Percentiles rank a stretch among this genome's conserved stretches.
Evolutionary conservation across 164 flowering plant species (phyloP).

Genomic region (Warburgia ugandensis): DNA sequence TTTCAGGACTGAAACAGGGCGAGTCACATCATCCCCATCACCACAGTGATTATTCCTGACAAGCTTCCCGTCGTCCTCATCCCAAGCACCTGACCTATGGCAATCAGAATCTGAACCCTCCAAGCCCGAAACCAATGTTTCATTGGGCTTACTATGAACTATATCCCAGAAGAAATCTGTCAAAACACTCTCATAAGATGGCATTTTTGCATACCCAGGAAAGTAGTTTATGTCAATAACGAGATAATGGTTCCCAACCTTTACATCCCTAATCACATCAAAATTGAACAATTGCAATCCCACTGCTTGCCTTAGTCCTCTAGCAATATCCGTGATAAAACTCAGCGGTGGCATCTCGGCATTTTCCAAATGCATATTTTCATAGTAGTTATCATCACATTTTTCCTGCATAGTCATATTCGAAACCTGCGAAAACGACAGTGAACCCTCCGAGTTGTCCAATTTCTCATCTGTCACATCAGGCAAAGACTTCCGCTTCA

Average conservation of each 20-base stretch:
- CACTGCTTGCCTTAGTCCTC: slow-evolving; percentile 42
- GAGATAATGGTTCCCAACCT: slow-evolving; percentile 50
- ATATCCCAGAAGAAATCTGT: slow-evolving; percentile 62
- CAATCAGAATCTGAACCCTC: background rate
- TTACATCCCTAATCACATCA: slow-evolving; percentile 71
- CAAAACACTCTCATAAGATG: slow-evolving; percentile 58
- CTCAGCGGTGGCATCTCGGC: slow-evolving; percentile 55
- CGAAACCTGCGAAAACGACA: slow-evolving; percentile 74
- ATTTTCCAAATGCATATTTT: slow-evolving; percentile 44
- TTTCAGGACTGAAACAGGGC: too few relatives aligned
- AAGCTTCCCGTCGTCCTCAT: slow-evolving; percentile 22
- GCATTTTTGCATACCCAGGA: slow-evolving; percentile 89
- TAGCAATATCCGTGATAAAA: slow-evolving; percentile 49
- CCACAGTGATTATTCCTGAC: slow-evolving; percentile 19
- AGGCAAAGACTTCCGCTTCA: slow-evolving; percentile 70
- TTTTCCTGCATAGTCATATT: slow-evolving; percentile 37
- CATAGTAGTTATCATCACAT: slow-evolving; percentile 26
- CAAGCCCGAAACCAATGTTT: background rate
- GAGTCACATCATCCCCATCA: too few relatives aligned
- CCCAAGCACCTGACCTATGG: slow-evolving; percentile 6
- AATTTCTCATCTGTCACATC: slow-evolving; percentile 64
- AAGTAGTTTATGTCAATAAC: slow-evolving; percentile 81
- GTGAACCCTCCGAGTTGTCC: slow-evolving; percentile 30
- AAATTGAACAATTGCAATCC: slow-evolving; percentile 63
- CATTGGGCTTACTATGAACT: slow-evolving; percentile 19